Evolutionary conservation across 2,329 filamentous ascomycete species (phyloP), one percentile per base, ranked within the genome.

Genomic region (Penicillium hordei): DNA sequence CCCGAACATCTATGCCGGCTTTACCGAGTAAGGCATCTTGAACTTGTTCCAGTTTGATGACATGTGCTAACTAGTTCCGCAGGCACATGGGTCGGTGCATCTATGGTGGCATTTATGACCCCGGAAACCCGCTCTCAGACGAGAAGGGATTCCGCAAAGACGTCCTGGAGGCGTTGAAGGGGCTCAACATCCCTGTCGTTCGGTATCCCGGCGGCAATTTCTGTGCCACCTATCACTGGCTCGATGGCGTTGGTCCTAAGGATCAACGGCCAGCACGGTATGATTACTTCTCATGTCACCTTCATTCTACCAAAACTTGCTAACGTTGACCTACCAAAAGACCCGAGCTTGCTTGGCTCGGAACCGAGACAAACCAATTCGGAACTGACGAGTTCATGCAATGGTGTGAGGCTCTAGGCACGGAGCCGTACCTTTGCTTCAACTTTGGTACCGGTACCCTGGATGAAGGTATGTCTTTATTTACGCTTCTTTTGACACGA

Each of bases 21-120:
- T 94, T 75, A 91, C 88, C 58, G 90, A 94, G 89, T 90, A 78
- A 76, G 84, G 74, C 19, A 13, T 27, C 29, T 42, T 19, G 19
- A 8, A 13, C 6, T 40, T 19, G 19, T 13, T 39, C 23, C 21
- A 27, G 7, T 19, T 31, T 10, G 2, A 40, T 40, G 17, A 10
- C 19, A 29, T 60, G 39, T n/a, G 60, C 58, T 69, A 40, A 68
- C 52, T 36, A 7, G 54, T 45, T 49, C 51, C 13, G 33, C 64
- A 91, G 89, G 67, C 91, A 94, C 75, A 94, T 94, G 90, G 90
- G 90, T 67, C 86, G 90, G 60, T 94, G 90, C 79, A 92, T 94
- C 70, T 93, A 94, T 72, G 89, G 89, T 62, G 90, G 91, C 63
- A 89, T 94, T 70, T 93, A 92, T 75, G 90, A 93, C 65, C 90